Conservation (phyloP, 2,329 filamentous ascomycete species). For the Leptoxyphium fumago region DNA sequence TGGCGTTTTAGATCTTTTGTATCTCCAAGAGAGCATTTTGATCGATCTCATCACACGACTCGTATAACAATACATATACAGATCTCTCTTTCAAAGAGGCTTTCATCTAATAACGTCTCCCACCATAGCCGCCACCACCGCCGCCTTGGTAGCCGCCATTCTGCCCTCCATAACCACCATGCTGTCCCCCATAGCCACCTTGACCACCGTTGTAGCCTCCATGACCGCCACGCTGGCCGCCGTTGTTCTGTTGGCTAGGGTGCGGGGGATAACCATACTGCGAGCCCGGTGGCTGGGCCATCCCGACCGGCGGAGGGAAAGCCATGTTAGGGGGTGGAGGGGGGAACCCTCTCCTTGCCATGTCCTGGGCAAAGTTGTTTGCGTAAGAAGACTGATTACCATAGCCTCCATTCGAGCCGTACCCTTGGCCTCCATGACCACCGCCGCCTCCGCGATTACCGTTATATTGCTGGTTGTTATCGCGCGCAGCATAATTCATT, state of each 20-base stretch:
- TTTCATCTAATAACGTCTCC: not conserved
- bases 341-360: not conserved
- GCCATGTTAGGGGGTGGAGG: not conserved
- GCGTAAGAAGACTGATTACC: not conserved
- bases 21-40: no score
- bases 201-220: not conserved
- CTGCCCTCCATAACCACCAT: not conserved
- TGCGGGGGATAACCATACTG: not conserved
- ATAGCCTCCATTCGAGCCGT: not conserved
- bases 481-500: conserved; percentile 35
- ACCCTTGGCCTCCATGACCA: conserved; percentile 11
- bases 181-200: not conserved
- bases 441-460: conserved; percentile 10
- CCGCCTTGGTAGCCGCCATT: not conserved
- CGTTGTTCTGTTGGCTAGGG: not conserved
- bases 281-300: not conserved
- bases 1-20: no score
- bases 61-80: no score
- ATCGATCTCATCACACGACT: no score
- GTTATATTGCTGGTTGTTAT: conserved; percentile 1
- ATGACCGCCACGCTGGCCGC: not conserved
- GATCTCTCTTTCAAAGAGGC: no score
- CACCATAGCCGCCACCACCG: not conserved
- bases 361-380: not conserved
- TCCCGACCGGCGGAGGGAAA: not conserved